These are phyloP conservation scores for Aegilops bicornis DNA, from an alignment of 176 grass and related monocot species.

Conservation along the genomic window DNA sequence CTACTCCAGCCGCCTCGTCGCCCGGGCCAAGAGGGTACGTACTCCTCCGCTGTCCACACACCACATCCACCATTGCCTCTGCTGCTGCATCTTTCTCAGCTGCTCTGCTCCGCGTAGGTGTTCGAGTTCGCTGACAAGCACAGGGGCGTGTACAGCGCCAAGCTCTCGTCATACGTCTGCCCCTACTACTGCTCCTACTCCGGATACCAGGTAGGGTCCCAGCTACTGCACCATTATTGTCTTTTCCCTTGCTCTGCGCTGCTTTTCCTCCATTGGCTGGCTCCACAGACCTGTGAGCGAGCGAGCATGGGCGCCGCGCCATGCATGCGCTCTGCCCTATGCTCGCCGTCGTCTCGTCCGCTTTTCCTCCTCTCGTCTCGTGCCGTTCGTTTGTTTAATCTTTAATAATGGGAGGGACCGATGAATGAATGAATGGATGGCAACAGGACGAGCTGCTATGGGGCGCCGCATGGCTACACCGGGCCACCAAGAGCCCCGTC, in stretches of 20 bases:
- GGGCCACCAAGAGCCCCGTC: slow-evolving; percentile 56
- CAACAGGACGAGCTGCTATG: slow-evolving; percentile 82
- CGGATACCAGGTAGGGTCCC: slow-evolving; percentile 65
- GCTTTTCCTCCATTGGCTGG: slow-evolving; percentile 29
- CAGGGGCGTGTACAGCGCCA: slow-evolving; percentile 77
- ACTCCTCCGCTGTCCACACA: too few relatives aligned
- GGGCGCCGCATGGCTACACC: slow-evolving; percentile 94
- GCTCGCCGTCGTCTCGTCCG: background rate
- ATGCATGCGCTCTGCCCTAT: background rate
- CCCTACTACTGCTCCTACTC: slow-evolving; percentile 98
- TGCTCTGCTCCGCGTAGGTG: slow-evolving; percentile 33
- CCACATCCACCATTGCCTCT: background rate
- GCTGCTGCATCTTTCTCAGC: background rate
- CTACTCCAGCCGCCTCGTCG: slow-evolving; percentile 67
- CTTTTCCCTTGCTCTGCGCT: too few relatives aligned
- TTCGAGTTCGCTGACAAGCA: slow-evolving; percentile 91
- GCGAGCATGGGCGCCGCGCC: background rate
- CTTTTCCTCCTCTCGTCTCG: background rate
- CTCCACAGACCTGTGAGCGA: background rate
- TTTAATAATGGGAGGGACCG: too few relatives aligned
- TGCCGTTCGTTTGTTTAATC: background rate
- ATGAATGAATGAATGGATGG: background rate
- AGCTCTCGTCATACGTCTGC: slow-evolving; percentile 63
- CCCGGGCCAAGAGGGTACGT: slow-evolving; percentile 63
- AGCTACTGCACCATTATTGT: background rate